Evolutionary conservation across 495 filamentous ascomycete species (phyloP).

Genomic region (Lasiosphaeria ovina): DNA sequence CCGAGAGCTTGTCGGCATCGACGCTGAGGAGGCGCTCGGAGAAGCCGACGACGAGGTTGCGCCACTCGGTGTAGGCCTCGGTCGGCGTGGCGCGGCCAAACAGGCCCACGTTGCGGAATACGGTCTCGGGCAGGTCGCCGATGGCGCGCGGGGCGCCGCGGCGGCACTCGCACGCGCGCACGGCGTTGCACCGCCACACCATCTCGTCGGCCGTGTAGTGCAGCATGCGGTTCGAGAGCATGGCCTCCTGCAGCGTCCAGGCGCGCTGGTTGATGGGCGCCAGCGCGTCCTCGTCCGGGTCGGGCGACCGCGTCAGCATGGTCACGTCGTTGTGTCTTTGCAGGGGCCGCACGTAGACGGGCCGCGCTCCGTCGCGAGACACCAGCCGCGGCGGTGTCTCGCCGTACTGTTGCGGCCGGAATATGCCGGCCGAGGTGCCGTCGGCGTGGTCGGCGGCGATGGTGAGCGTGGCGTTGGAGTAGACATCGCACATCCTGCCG

Average conservation of each 20-base stretch:
- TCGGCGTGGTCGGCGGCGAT: not conserved
- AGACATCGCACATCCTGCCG: conserved; percentile 1
- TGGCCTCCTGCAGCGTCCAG: not conserved
- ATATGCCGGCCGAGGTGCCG: not conserved
- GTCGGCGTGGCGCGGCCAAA: not conserved
- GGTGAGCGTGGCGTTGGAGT: conserved; percentile 1
- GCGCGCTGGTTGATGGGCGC: not conserved
- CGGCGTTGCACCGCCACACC: not conserved
- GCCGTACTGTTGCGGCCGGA: not conserved
- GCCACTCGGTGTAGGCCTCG: not conserved
- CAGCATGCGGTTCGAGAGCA: not conserved
- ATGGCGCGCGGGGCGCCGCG: not conserved
- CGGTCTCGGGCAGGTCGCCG: not conserved
- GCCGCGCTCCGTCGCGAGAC: not conserved
- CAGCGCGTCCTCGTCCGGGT: not conserved
- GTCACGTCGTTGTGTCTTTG: not conserved
- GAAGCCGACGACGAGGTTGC: too few relatives aligned
- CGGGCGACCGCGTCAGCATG: not conserved
- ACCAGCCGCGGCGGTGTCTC: not conserved
- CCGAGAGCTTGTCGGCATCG: not conserved
- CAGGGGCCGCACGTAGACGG: not conserved
- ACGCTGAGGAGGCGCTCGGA: not conserved
- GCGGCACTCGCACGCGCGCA: not conserved
- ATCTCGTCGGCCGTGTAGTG: not conserved
- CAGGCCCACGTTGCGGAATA: not conserved